phyloP scores from a whole-genome alignment of 177 flowering plant genomes.

The Vitis hybrid region DNA sequence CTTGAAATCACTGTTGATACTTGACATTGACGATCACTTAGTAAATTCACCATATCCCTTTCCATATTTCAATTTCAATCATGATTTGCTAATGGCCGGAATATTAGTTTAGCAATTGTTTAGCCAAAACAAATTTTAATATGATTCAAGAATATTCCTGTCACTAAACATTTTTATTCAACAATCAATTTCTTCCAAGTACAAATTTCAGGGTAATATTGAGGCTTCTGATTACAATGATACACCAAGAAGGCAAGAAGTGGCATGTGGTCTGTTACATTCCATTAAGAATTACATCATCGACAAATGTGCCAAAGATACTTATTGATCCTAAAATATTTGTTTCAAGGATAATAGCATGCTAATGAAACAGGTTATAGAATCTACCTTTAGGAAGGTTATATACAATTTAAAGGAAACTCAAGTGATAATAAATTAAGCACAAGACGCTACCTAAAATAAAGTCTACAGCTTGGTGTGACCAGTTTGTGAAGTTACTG shows the following conservation, averaged over 20 bases:
- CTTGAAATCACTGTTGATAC: too few species aligned
- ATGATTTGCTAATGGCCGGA: background rate
- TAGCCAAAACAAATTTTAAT: background rate
- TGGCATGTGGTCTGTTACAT: background rate
- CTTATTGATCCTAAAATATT: background rate
- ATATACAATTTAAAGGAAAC: background rate
- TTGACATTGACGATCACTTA: too few species aligned
- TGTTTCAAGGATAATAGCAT: background rate
- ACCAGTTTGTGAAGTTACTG: slow-evolving; percentile 55
- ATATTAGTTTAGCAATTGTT: background rate
- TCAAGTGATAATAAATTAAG: background rate
- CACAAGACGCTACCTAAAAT: slow-evolving; percentile 57
- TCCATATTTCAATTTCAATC: too few species aligned
- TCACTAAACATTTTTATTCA: background rate
- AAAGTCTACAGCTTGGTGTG: slow-evolving; percentile 92
- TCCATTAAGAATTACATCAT: too few species aligned
- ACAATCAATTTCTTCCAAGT: background rate
- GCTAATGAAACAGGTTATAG: background rate
- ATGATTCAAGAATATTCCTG: background rate
- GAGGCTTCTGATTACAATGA: background rate
- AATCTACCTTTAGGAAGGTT: background rate
- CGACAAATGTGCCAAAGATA: background rate
- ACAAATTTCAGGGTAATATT: background rate
- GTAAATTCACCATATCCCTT: too few species aligned
- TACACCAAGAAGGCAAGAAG: background rate